A percentile compares a stretch with the other conserved stretches of the same genome.
Evolutionary conservation across 2,329 filamentous ascomycete genomes (phyloP).

Genomic region (Stemphylium vesicarium): DNA sequence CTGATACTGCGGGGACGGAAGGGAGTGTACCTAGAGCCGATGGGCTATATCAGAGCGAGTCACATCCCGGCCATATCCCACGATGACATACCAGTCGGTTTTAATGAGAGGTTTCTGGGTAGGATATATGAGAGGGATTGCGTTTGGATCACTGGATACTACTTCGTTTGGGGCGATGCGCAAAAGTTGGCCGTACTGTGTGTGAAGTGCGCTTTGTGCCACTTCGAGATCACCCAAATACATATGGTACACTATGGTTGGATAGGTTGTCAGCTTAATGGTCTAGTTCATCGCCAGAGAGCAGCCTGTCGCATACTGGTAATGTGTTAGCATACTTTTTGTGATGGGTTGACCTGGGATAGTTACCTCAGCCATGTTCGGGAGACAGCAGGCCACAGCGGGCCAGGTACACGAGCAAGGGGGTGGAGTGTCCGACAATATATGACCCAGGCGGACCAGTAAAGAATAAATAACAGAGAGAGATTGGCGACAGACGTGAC

Average conservation of each 20-base stretch:
- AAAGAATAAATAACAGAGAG: neutral
- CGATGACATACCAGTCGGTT: constrained; percentile 3
- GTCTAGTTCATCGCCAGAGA: neutral
- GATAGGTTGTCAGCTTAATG: neutral
- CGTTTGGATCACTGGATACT: constrained; percentile 12
- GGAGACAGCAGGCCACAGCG: constrained; percentile 12
- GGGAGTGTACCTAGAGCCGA: constrained; percentile 15
- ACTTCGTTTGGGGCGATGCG: constrained; percentile 30
- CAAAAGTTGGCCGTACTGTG: constrained; percentile 15
- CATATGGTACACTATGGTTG: constrained; percentile 6
- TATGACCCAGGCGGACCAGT: constrained; percentile 6
- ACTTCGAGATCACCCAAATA: constrained; percentile 9
- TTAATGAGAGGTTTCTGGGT: constrained; percentile 18
- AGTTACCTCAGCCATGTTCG: constrained; percentile 8
- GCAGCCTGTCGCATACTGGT: neutral
- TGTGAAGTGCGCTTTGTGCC: constrained; percentile 17
- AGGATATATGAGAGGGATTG: constrained; percentile 23
- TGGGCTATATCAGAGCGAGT: constrained; percentile 1
- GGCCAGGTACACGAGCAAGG: constrained; percentile 14
- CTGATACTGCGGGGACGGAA: constrained; percentile 19
- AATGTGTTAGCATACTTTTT: neutral
- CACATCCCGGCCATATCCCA: too few species aligned
- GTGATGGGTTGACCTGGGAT: neutral
- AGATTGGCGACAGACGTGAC: neutral
- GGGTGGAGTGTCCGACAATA: constrained; percentile 13